Base-by-base conservation (phyloP, 352 stramenopile species). In the Pythium sukuiense region DNA sequence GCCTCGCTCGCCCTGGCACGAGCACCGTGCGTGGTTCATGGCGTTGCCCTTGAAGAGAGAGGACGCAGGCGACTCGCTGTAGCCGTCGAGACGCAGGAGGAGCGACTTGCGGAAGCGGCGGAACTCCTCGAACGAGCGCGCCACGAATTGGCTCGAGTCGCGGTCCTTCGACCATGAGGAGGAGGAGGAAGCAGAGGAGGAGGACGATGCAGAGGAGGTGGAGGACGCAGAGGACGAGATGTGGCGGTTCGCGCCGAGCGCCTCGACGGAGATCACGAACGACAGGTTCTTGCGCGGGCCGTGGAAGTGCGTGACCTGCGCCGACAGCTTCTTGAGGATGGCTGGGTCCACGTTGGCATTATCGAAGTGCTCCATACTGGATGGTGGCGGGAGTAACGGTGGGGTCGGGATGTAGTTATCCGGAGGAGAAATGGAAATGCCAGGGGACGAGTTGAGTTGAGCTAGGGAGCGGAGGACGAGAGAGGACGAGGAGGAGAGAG, bases 321-420 rank as follows among this genome's bases (percentile, higher is more conserved):
- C 83, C 45, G 81, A 89, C 20, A 93, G 71, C 65, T 89, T 90
- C 73, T 90, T 88, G 35, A 93, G 81, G 63, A 93, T 92, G 56
- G 77, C 73, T n/a, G 86, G 83, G 71, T 93, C 85, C 24, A 93
- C 81, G 41, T 77, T 78, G 27, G 52, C 13, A 20, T 52, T 61
- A 12, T 73, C 63, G 11, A 73, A 70, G 32, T 79, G 73, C 61
- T 85, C 76, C 72, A 83, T 81, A n/a, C 63, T 77, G 6, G 69
- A 27, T 30, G 11, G 24, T 59, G 48, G 11, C 13, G 6, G 5
- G 20, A 24, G 20, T 24, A 24, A 24, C 20, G 20, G 49, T 52
- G 30, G 24, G 13, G 55, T 43, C 26, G 16, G 37, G 61, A 27
- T 32, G 46, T 33, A 49, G 52, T 61, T 58, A 55, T 33, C 33